Evolutionary conservation across 306 rosid genomes (phyloP).

Genomic region (Medicago ruthenica): DNA sequence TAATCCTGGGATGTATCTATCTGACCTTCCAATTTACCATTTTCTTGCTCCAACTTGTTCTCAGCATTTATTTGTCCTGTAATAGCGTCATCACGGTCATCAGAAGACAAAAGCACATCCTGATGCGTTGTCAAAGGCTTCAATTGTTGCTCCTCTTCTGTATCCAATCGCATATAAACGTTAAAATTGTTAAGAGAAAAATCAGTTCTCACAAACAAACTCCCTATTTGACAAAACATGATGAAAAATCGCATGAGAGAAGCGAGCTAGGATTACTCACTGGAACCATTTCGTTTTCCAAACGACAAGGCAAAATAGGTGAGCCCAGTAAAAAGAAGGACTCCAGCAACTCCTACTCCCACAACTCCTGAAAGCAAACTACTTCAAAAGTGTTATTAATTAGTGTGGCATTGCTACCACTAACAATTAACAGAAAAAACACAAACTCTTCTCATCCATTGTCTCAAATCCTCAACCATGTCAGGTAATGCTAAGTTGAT

Average conservation of each 20-base stretch:
- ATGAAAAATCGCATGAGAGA: constrained; percentile 7
- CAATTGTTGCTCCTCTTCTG: constrained; percentile 70
- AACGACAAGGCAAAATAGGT: constrained; percentile 72
- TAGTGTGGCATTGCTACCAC: constrained; percentile 37
- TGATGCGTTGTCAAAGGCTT: constrained; percentile 76
- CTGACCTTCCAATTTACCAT: constrained; percentile 49
- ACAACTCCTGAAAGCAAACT: constrained; percentile 88
- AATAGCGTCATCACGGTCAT: constrained; percentile 47
- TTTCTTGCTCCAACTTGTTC: constrained; percentile 46
- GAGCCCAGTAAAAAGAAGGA: constrained; percentile 73
- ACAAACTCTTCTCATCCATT: constrained; percentile 10
- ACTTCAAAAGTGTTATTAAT: constrained; percentile 65
- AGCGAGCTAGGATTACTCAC: constrained; percentile 57
- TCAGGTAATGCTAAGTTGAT: background rate
- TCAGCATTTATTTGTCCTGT: constrained; percentile 45
- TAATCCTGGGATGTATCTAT: constrained; percentile 57
- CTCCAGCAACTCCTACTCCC: constrained; percentile 88
- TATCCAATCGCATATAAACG: constrained; percentile 21
- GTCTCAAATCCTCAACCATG: too few relatives aligned
- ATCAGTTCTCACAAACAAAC: constrained; percentile 37
- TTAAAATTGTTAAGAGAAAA: constrained; percentile 29
- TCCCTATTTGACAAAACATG: background rate
- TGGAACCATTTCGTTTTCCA: constrained; percentile 54
- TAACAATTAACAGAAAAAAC: constrained; percentile 17
- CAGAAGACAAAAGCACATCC: constrained; percentile 65